These are phyloP conservation scores for Colletotrichum acutatum DNA, from an alignment of 2,329 filamentous ascomycete genomes.

Conservation along the genomic window DNA sequence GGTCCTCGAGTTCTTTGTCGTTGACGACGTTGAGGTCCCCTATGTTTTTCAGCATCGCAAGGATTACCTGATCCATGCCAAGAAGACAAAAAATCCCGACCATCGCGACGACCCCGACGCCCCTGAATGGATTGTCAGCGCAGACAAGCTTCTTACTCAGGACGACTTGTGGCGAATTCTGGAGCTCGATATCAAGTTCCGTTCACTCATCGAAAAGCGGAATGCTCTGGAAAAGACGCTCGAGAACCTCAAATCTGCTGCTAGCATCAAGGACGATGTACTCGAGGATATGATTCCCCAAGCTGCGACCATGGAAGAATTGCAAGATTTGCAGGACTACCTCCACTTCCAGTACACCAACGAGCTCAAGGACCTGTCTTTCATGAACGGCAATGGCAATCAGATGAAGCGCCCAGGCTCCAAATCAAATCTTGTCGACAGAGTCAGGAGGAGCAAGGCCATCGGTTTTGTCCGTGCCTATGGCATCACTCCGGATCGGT, in stretches of 20 bases:
- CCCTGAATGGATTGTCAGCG: conserved; percentile 78
- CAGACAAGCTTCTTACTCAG: conserved; percentile 90
- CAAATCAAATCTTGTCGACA: conserved; percentile 83
- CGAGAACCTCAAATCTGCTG: conserved; percentile 72
- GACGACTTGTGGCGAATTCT: conserved; percentile 96
- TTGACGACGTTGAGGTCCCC: conserved; percentile 93
- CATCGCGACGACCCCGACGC: conserved; percentile 75
- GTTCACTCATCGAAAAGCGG: conserved; percentile 91
- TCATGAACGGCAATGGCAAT: conserved; percentile 70
- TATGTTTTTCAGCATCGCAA: conserved; percentile 99
- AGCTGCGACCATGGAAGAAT: conserved; percentile 89
- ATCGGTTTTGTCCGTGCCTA: conserved; percentile 89
- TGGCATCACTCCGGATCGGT: conserved; percentile 87
- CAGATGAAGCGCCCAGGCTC: conserved; percentile 84
- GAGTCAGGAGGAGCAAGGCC: conserved; percentile 81
- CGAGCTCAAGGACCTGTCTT: conserved; percentile 83
- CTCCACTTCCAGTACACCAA: conserved; percentile 92
- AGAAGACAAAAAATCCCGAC: conserved; percentile 71
- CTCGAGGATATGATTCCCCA: conserved; percentile 85
- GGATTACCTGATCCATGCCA: conserved; percentile 94
- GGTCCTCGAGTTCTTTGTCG: conserved; percentile 93
- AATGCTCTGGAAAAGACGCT: conserved; percentile 85
- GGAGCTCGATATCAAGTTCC: conserved; percentile 94
- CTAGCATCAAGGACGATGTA: conserved; percentile 75
- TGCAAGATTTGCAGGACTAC: conserved; percentile 97